Conservation (phyloP, 805 yeast genomes). For the Teunomyces cretensis region DNA sequence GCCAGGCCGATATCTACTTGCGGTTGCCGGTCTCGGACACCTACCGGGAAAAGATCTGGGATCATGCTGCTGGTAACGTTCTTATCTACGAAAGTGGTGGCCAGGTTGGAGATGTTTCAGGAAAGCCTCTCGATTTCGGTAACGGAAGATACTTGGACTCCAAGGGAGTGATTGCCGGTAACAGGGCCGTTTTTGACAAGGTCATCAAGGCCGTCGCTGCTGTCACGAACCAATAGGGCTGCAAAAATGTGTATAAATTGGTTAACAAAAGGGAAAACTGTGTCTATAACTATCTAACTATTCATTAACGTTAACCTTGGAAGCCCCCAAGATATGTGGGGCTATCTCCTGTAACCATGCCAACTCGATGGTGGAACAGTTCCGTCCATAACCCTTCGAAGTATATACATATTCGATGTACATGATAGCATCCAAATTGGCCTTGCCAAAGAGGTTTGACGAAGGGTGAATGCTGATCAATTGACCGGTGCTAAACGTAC, state of each 20-base stretch:
- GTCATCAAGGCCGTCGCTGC: constrained; percentile 50
- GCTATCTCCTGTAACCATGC: constrained; percentile 86
- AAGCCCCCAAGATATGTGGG: constrained; percentile 57
- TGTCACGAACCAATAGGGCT: constrained; percentile 20
- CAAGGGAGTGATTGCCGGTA: constrained; percentile 92
- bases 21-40: constrained; percentile 76
- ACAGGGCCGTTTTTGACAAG: constrained; percentile 43
- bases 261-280: no score
- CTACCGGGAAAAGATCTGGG: constrained; percentile 96
- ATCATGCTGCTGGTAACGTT: constrained; percentile 94
- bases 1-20: constrained; percentile 88
- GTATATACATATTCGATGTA: constrained; percentile 94
- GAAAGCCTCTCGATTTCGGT: constrained; percentile 75
- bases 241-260: no score
- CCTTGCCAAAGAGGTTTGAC: constrained; percentile 76
- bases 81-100: constrained; percentile 92
- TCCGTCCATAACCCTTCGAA: constrained; percentile 88
- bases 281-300: constrained; percentile 5
- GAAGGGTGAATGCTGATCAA: constrained; percentile 88
- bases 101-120: constrained; percentile 78
- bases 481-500: constrained; percentile 84
- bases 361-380: constrained; percentile 76
- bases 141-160: constrained; percentile 78
- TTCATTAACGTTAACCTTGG: constrained; percentile 29
- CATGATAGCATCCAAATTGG: constrained; percentile 80